phyloP scores from a whole-genome alignment of 2,329 filamentous ascomycete genomes.

The Beauveria rudraprayagi region DNA sequence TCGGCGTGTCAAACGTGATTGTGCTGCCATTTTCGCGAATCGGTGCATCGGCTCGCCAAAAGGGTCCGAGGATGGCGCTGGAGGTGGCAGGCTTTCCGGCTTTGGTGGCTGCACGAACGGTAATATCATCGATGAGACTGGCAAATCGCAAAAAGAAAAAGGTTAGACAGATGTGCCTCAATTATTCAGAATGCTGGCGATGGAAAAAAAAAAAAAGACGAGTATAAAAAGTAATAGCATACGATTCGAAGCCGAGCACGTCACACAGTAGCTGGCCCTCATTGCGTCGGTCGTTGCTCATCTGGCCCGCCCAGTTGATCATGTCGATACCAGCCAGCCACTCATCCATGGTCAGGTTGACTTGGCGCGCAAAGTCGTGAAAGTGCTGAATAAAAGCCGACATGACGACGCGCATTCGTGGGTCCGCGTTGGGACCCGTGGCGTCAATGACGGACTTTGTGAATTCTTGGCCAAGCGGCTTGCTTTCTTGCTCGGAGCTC shows the following conservation, averaged over 20 bases:
- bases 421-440: conserved; percentile 63
- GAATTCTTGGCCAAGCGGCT: conserved; percentile 43
- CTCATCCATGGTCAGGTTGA: conserved; percentile 71
- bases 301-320: conserved; percentile 57
- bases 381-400: conserved; percentile 62
- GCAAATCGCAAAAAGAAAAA: not conserved
- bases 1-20: conserved; percentile 49
- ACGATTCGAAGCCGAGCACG: conserved; percentile 65
- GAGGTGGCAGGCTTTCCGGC: conserved; percentile 49
- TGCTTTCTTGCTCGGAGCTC: conserved; percentile 11
- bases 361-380: conserved; percentile 74
- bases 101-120: conserved; percentile 49
- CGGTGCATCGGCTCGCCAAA: conserved; percentile 70
- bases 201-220: too few species aligned
- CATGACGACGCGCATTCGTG: conserved; percentile 62
- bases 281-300: conserved; percentile 60
- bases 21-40: conserved; percentile 59
- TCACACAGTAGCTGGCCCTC: conserved; percentile 68
- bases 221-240: conserved; percentile 14
- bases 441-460: conserved; percentile 65
- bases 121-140: conserved; percentile 69
- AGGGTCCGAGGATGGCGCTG: conserved; percentile 75
- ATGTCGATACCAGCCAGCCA: conserved; percentile 62
- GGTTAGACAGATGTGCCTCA: too few species aligned
- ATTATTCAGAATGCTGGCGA: too few species aligned